Base-by-base conservation (phyloP, 164 flowering plant genomes). In the Houttuynia cordata region DNA sequence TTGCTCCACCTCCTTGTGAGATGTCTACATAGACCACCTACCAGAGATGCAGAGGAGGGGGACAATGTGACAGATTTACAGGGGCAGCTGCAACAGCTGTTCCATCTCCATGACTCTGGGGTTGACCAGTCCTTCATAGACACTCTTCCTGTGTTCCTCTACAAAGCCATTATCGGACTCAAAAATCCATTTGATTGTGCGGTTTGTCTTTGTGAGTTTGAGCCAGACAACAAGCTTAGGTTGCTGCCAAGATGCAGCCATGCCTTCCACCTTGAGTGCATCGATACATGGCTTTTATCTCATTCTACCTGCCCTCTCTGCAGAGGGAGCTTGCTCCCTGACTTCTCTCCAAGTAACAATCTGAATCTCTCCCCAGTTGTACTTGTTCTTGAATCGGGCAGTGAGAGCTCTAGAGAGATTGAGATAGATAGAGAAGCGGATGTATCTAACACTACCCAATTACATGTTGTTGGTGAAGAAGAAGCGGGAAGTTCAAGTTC, bases 241-340 rank as follows among this genome's bases (percentile, higher is more conserved):
- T 67, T 94, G 74, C 71, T 94, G 7, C 99, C 99, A 0, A 81
- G 82, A 65, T 94, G 99, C 51, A 90, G 97, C 71, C 99, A 94
- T 73, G 99, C 99, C 40, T 94, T 94, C 64, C 97, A 94, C 70
- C 68, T 85, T 73, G 93, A 82, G 57, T 94, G 97, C 50, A 91
- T 94, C 34, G 99, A 94, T 59, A 94, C 97, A 24, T 94, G 99
- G 99, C 82, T 94, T 1, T 66, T 94, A 55, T 88, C 99, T 21
- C 96, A 94, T 71, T 94, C 99, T 0, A 86, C 96, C 63, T 94
- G 97, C 74, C 99, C 99, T 56, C 79, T 94, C 24, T 94, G 99
- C 69, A 77, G 99, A 67, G 78, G 79, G 20, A 80, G 75, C 58
- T 67, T 93, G 74, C 67, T 84, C 23, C 76, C 83, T 62, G 94